These are phyloP conservation scores for Magnusiomyces tetraspermus DNA, from an alignment of 1,139 yeast species.

Conservation along the genomic window DNA sequence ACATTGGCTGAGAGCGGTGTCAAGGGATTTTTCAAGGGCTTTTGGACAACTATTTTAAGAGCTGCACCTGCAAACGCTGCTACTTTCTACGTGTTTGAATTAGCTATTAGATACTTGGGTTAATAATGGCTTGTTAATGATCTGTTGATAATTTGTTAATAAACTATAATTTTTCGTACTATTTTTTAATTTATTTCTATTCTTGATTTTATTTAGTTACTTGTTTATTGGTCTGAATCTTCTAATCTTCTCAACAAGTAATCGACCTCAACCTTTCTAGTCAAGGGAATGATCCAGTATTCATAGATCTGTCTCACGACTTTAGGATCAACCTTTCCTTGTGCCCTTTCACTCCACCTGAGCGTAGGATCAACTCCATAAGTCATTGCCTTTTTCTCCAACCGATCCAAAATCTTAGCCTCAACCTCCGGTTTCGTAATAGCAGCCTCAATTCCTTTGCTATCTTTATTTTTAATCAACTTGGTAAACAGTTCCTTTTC, in stretches of 20 bases:
- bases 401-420: conserved; percentile 66
- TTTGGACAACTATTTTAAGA: conserved; percentile 79
- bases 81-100: conserved; percentile 84
- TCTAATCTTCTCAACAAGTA: conserved; percentile 77
- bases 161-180: too few relatives aligned
- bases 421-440: conserved; percentile 87
- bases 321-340: conserved; percentile 73
- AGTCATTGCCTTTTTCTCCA: conserved; percentile 67
- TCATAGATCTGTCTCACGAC: conserved; percentile 73
- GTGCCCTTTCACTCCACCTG: conserved; percentile 55
- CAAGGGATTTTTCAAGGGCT: conserved; percentile 78
- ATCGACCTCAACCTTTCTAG: conserved; percentile 90
- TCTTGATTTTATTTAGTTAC: background rate
- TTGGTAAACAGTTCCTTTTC: conserved; percentile 57
- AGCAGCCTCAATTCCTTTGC: conserved; percentile 62
- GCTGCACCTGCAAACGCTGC: conserved; percentile 98
- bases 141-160: too few relatives aligned
- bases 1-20: conserved; percentile 51
- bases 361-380: conserved; percentile 85
- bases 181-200: background rate
- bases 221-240: conserved; percentile 17
- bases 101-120: conserved; percentile 45
- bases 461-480: conserved; percentile 57
- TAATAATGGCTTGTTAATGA: too few relatives aligned
- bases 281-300: conserved; percentile 83